Conservation (phyloP, 805 yeast species). For the Zygosaccharomyces bisporus region DNA sequence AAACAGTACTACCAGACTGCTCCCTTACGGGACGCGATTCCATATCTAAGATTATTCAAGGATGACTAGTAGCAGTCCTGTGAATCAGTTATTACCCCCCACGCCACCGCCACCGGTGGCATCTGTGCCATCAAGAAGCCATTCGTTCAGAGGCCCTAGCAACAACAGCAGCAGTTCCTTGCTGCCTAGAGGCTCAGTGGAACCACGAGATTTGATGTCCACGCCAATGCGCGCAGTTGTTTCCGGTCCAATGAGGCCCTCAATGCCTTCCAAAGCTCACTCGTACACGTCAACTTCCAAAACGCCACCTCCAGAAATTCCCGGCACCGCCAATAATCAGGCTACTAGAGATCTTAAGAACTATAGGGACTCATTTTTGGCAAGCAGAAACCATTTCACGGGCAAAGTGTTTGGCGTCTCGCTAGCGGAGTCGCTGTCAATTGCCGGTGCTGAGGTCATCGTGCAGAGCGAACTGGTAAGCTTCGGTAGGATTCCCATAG, state of each 20-base stretch:
- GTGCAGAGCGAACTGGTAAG: slow-evolving; percentile 58
- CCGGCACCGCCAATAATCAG: background rate
- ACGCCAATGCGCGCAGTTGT: background rate
- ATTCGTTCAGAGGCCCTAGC: background rate
- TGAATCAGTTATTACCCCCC: background rate
- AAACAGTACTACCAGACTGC: background rate
- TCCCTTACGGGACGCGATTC: background rate
- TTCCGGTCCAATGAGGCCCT: slow-evolving; percentile 4
- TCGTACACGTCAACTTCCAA: slow-evolving; percentile 4
- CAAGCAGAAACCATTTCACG: slow-evolving; percentile 37
- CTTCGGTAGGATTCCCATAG: slow-evolving; percentile 86
- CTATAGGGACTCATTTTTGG: slow-evolving; percentile 39
- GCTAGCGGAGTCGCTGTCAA: slow-evolving; percentile 60
- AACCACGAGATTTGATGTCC: background rate
- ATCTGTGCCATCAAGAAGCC: background rate
- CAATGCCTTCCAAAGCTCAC: slow-evolving; percentile 3
- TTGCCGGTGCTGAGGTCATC: slow-evolving; percentile 65
- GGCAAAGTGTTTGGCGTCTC: slow-evolving; percentile 75
- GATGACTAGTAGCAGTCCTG: slow-evolving; percentile 1
- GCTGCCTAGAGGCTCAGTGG: background rate
- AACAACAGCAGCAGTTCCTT: background rate
- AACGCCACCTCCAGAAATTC: background rate
- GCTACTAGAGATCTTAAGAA: slow-evolving; percentile 26
- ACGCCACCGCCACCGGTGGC: background rate
- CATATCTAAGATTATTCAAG: background rate